These are phyloP conservation scores for Leishmania gerbilli DNA, from an alignment of 208 protist genomes.

Conservation along the genomic window DNA sequence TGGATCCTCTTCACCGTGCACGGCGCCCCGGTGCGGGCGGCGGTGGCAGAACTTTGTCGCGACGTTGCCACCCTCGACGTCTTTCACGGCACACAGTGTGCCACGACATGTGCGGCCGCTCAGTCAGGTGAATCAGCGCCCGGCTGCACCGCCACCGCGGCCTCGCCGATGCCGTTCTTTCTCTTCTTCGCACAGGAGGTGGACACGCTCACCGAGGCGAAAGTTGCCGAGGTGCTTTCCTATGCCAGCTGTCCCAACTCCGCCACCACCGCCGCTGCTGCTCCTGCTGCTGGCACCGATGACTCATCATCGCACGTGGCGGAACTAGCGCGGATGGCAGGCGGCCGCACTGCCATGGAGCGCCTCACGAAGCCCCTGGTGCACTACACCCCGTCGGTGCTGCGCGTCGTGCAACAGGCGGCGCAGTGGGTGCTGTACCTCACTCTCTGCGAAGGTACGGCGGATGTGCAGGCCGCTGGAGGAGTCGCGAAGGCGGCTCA, in stretches of 20 bases:
- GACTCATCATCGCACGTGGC: not conserved
- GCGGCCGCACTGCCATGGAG: constrained; percentile 28
- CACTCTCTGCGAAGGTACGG: constrained; percentile 52
- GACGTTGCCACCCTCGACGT: constrained; percentile 53
- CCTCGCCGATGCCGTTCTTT: not conserved
- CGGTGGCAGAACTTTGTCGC: constrained; percentile 37
- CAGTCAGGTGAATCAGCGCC: not conserved
- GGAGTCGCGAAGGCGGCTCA: not conserved
- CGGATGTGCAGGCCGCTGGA: constrained; percentile 3
- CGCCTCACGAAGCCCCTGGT: constrained; percentile 40
- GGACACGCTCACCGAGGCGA: constrained; percentile 32
- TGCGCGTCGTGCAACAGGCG: constrained; percentile 49
- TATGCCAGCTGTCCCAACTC: not conserved
- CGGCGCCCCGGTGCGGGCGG: not conserved
- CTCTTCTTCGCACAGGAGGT: constrained; percentile 36
- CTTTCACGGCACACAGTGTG: not conserved
- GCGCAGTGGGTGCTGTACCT: constrained; percentile 47
- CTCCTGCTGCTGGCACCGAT: not conserved
- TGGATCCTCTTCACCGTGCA: constrained; percentile 31
- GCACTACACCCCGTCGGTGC: constrained; percentile 22
- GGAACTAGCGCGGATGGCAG: constrained; percentile 20
- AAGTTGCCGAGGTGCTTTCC: not conserved
- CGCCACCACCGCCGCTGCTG: not conserved
- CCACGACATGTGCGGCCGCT: not conserved
- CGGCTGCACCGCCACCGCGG: not conserved